Evolutionary conservation across 257 asterid genomes (phyloP).

Genomic region (Fraxinus americana): DNA sequence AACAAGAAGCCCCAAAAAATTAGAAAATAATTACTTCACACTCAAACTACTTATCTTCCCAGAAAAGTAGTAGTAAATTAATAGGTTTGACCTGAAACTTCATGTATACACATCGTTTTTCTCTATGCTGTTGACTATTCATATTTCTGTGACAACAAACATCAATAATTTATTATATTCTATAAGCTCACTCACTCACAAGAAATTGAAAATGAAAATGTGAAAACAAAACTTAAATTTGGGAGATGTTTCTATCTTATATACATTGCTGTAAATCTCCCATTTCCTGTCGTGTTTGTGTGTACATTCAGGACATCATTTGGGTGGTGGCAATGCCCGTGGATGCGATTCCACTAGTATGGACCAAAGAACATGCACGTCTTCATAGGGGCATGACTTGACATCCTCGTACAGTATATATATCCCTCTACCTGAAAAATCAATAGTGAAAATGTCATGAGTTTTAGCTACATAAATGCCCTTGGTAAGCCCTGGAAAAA

Average conservation of each 20-base stretch:
- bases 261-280: conserved; percentile 31
- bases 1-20: conserved; percentile 24
- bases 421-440: conserved; percentile 45
- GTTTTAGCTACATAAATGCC: not conserved
- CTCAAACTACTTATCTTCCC: not conserved
- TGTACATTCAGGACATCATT: conserved; percentile 44
- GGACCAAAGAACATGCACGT: conserved; percentile 63
- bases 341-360: conserved; percentile 84
- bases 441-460: not conserved
- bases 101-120: not conserved
- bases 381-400: conserved; percentile 55
- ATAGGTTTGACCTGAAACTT: not conserved
- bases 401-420: conserved; percentile 58
- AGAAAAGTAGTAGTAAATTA: not conserved
- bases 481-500: not conserved
- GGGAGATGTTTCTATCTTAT: conserved; percentile 40
- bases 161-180: conserved; percentile 42
- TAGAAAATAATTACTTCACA: conserved; percentile 9
- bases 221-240: conserved; percentile 20
- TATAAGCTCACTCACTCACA: conserved; percentile 34
- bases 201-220: conserved; percentile 31
- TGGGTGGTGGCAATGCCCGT: conserved; percentile 58
- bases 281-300: conserved; percentile 17
- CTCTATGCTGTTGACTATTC: not conserved
- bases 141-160: conserved; percentile 1